Evolutionary conservation across 2,329 filamentous ascomycete species (phyloP).

Genomic region (Clarireedia paspali): DNA sequence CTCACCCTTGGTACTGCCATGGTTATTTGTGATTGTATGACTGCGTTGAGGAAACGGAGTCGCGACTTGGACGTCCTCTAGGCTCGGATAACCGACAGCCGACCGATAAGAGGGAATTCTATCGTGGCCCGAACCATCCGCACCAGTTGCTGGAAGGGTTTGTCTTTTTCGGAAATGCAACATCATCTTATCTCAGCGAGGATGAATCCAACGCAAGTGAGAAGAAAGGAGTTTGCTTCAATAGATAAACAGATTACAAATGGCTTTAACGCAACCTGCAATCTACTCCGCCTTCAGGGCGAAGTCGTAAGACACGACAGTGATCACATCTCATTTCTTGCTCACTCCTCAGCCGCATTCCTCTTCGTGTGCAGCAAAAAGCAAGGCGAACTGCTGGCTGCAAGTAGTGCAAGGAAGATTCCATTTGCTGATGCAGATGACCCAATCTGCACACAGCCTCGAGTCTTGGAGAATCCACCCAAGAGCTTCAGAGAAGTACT

Average conservation of each 20-base stretch:
- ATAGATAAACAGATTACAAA: no score
- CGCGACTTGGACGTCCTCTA: not conserved
- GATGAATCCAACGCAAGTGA: no score
- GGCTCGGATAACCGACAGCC: not conserved
- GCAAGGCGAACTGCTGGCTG: no score
- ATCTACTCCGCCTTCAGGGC: not conserved
- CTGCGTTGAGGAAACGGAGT: not conserved
- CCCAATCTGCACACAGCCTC: not conserved
- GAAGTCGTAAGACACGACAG: not conserved
- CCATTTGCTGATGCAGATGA: not conserved
- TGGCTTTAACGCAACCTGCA: not conserved
- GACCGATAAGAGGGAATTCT: slow-evolving; percentile 1
- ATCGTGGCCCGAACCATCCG: not conserved
- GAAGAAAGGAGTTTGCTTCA: no score
- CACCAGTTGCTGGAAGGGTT: not conserved
- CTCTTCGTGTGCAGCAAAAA: no score
- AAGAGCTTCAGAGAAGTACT: not conserved
- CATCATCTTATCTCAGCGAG: not conserved
- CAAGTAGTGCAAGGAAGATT: not conserved
- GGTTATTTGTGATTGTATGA: not conserved
- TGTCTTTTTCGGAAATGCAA: not conserved
- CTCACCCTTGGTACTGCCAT: no score
- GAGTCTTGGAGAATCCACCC: not conserved
- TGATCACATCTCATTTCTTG: not conserved
- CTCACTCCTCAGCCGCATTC: no score